phyloP scores from a whole-genome alignment of 495 filamentous ascomycete species.

The Aspergillus heteromorphus region DNA sequence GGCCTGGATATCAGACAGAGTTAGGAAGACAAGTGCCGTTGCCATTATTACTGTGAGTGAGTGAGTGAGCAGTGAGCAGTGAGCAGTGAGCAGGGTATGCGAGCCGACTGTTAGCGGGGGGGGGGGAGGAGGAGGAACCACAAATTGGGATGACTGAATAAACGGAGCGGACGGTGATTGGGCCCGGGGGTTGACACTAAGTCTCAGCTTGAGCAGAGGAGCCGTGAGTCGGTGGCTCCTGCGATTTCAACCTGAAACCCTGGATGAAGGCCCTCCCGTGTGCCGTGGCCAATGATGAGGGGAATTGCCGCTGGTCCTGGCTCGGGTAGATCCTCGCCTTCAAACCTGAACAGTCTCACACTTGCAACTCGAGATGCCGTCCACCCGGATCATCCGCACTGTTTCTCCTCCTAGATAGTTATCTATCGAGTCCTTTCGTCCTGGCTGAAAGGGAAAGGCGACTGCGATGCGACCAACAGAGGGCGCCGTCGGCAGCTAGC shows the following conservation, averaged over 20 bases:
- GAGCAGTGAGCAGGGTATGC: background rate
- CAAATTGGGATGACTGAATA: conserved; percentile 13
- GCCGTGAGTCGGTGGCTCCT: background rate
- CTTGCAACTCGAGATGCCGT: too few species aligned
- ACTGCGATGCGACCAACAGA: too few species aligned
- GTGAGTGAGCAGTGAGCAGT: too few species aligned
- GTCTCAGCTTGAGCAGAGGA: conserved; percentile 21
- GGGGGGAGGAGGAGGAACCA: conserved; percentile 6
- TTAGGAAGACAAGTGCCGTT: too few species aligned
- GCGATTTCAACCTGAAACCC: conserved; percentile 18
- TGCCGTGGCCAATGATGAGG: conserved; percentile 1
- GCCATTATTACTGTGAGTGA: too few species aligned
- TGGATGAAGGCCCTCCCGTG: conserved; percentile 1
- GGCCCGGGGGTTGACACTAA: conserved; percentile 9
- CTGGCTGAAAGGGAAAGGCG: too few species aligned
- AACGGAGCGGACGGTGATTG: conserved; percentile 8
- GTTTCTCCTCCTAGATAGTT: too few species aligned
- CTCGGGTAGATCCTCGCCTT: background rate
- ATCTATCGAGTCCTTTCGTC: too few species aligned
- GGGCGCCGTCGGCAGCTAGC: background rate
- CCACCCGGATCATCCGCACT: too few species aligned
- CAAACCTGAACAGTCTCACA: background rate
- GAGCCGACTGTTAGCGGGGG: background rate
- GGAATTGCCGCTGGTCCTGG: background rate
- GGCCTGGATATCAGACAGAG: background rate